phyloP scores from a whole-genome alignment of 306 rosid species.

The Medicago arabica region DNA sequence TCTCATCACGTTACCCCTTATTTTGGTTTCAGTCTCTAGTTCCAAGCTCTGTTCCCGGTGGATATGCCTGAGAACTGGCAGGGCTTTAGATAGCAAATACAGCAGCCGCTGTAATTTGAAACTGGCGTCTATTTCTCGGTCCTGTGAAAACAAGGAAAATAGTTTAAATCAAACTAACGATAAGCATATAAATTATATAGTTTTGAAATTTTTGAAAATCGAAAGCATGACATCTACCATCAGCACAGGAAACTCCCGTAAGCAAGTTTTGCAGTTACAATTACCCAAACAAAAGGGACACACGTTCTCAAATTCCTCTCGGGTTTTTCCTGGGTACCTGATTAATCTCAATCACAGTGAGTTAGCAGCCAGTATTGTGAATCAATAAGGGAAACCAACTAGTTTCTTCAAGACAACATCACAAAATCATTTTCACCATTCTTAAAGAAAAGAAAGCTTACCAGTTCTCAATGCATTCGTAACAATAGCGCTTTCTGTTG shows the following conservation, averaged over 20 bases:
- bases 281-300: conserved; percentile 69
- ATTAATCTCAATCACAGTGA: conserved; percentile 33
- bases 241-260: conserved; percentile 54
- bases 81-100: conserved; percentile 58
- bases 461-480: conserved; percentile 63
- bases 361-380: background rate
- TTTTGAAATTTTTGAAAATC: background rate
- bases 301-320: conserved; percentile 51
- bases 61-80: conserved; percentile 71
- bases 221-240: conserved; percentile 39
- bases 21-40: conserved; percentile 63
- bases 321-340: conserved; percentile 71
- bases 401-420: conserved; percentile 19
- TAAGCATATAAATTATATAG: background rate
- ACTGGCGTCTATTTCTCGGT: conserved; percentile 40
- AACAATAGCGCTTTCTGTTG: conserved; percentile 61
- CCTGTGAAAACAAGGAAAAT: conserved; percentile 45
- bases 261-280: conserved; percentile 81
- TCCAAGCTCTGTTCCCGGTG: conserved; percentile 64
- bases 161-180: background rate
- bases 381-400: conserved; percentile 21
- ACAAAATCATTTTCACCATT: background rate
- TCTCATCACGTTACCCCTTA: conserved; percentile 47
- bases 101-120: conserved; percentile 55
- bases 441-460: conserved; percentile 32